A percentile compares a stretch with the other conserved stretches of the same genome.
These are phyloP conservation scores for Cystobasidium ongulense DNA, from an alignment of 768 basidiomycete species.

Conservation along the genomic window DNA sequence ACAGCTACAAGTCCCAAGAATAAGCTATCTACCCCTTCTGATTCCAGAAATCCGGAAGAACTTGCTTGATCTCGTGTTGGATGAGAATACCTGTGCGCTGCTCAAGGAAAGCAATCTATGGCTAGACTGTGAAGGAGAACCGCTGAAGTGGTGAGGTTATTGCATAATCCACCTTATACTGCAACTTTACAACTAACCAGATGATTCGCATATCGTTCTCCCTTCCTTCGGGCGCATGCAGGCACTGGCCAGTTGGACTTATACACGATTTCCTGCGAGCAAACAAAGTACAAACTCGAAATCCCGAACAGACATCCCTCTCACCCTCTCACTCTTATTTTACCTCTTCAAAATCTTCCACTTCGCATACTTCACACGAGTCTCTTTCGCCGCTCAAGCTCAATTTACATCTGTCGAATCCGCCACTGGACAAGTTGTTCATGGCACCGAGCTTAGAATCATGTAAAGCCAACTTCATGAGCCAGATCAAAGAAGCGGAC, in stretches of 20 bases:
- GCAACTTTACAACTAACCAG: background rate
- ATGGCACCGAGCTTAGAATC: conserved; percentile 70
- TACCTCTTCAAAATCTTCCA: conserved; percentile 37
- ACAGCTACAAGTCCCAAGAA: conserved; percentile 63
- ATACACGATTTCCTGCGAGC: conserved; percentile 73
- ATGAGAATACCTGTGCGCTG: conserved; percentile 65
- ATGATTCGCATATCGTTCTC: background rate
- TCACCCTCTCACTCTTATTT: conserved; percentile 50
- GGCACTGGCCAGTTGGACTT: conserved; percentile 97
- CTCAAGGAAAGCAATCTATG: conserved; percentile 90
- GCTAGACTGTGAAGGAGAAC: conserved; percentile 68
- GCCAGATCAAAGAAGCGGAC: conserved; percentile 90
- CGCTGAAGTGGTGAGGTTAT: conserved; percentile 72
- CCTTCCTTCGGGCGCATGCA: conserved; percentile 44
- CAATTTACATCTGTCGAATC: conserved; percentile 74
- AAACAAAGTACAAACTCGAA: background rate
- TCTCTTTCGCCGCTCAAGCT: conserved; percentile 44
- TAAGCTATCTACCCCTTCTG: conserved; percentile 84
- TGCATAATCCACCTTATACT: background rate
- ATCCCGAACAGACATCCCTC: background rate
- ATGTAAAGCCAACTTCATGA: conserved; percentile 91
- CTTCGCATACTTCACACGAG: conserved; percentile 44
- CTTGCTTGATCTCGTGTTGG: conserved; percentile 84
- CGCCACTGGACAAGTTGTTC: conserved; percentile 76
- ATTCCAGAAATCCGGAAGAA: conserved; percentile 80